Base-by-base conservation (phyloP, 306 rosid genomes). In the Gillenia trifoliata region DNA sequence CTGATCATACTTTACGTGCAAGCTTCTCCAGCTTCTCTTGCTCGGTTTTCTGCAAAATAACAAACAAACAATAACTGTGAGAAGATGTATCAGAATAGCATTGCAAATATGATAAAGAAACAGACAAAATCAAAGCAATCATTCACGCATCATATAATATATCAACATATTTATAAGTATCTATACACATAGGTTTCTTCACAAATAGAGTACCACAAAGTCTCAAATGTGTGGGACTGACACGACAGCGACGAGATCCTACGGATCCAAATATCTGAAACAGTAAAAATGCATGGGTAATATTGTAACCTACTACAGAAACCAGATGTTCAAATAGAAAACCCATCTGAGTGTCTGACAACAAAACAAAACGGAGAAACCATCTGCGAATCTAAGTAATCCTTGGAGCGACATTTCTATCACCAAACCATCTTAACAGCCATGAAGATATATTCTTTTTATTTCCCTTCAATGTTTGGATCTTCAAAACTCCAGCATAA, bases 11-110 rank as follows among this genome's bases (percentile, higher is more conserved):
- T 91, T 90, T 80, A 73, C 89, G 93, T 25, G 96, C 98, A 83
- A 93, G 93, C 82, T 92, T 88, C 87, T 89, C 97, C 85, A 93
- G 82, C 73, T 90, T 92, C 88, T 92, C 93, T 72, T 79, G 90
- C 87, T 93, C 98, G 17, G 33, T 63, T 91, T 85, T 89, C 97
- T 91, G 87, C 85, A 86, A 75, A 43, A 81, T 52, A 15, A 74
- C 55, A 89, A 79, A 49, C 0, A 16, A n/a, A 63, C 22, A 64
- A 22, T 17, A 56, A 63, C 12, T 49, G 55, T 30, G 45, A 47
- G 64, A 23, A 50, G 52, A 34, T 55, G 20, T 26, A 72, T 20
- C 76, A 72, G 5, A 22, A 26, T 19, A 17, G 7, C 19, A 57
- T 25, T 16, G 6, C 4, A 57, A 5, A 26, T 26, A 55, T 19